These are phyloP conservation scores for Hypoxylon lenormandii DNA, from an alignment of 495 filamentous ascomycete genomes.

Conservation along the genomic window DNA sequence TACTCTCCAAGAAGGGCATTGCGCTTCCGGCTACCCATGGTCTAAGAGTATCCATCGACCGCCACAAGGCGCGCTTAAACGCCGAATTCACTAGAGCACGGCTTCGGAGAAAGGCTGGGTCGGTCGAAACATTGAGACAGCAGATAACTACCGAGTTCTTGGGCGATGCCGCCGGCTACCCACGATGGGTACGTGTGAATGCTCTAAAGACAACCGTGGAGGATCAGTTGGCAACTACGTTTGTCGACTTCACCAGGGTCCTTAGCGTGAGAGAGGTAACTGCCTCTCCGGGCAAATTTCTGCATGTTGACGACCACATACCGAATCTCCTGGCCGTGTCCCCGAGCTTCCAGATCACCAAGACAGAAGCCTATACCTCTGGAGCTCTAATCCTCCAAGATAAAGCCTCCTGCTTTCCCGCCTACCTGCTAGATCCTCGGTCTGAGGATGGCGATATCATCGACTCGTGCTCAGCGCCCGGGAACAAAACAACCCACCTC, in stretches of 20 bases:
- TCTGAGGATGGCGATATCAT: constrained; percentile 76
- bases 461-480: constrained; percentile 92
- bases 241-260: constrained; percentile 67
- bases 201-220: constrained; percentile 76
- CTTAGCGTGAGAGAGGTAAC: constrained; percentile 61
- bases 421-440: constrained; percentile 77
- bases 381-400: constrained; percentile 92
- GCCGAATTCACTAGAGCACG: constrained; percentile 85
- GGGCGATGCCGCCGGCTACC: constrained; percentile 60
- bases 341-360: constrained; percentile 72
- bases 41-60: constrained; percentile 75
- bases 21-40: constrained; percentile 80
- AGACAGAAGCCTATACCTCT: constrained; percentile 74
- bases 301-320: constrained; percentile 78
- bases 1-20: constrained; percentile 83
- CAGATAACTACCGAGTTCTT: constrained; percentile 62
- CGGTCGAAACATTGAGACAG: constrained; percentile 71
- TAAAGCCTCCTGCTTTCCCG: constrained; percentile 96
- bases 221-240: constrained; percentile 75
- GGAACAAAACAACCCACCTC: constrained; percentile 96
- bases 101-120: constrained; percentile 74
- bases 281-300: constrained; percentile 39
- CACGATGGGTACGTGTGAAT: constrained; percentile 92
- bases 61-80: constrained; percentile 81
- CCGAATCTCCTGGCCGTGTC: constrained; percentile 85